These are phyloP conservation scores for Capsicum rhomboideum DNA, from an alignment of 257 asterid genomes.

Conservation along the genomic window DNA sequence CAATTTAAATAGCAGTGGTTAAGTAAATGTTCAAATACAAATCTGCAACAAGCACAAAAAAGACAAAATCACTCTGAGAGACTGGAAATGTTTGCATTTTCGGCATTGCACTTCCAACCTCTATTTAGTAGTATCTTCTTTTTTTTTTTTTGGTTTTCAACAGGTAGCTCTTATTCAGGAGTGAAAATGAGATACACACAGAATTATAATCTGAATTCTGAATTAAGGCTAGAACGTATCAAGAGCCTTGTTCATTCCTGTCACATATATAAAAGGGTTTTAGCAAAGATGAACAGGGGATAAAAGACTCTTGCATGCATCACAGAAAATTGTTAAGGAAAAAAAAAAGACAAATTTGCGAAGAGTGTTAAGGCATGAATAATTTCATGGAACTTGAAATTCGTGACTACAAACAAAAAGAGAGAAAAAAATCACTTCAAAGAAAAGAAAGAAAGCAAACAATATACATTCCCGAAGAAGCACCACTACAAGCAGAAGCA, in stretches of 20 bases:
- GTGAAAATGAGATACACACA: not conserved
- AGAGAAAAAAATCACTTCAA: not conserved
- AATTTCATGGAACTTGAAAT: not conserved
- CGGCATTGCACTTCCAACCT: not conserved
- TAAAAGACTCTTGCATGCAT: not conserved
- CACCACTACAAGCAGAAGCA: constrained; percentile 73
- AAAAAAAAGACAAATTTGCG: not conserved
- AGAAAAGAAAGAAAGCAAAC: not conserved
- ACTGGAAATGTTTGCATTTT: not conserved
- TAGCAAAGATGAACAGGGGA: not conserved
- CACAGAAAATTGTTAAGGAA: not conserved
- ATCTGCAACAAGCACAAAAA: not conserved
- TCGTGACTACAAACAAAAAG: not conserved
- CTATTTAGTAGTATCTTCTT: not conserved
- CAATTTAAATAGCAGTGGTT: not conserved
- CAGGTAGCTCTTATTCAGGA: not conserved
- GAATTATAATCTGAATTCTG: not conserved
- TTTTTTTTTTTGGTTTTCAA: not conserved
- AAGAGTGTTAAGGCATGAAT: not conserved
- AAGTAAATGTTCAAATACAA: not conserved
- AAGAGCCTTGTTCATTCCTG: not conserved
- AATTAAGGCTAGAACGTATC: not conserved
- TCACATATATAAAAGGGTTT: not conserved
- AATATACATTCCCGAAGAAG: constrained; percentile 59
- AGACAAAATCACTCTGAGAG: not conserved